Percentiles rank a stretch among this genome's conserved stretches.
Conservation (phyloP, 208 protist genomes). For the Crithidia brevicula region DNA sequence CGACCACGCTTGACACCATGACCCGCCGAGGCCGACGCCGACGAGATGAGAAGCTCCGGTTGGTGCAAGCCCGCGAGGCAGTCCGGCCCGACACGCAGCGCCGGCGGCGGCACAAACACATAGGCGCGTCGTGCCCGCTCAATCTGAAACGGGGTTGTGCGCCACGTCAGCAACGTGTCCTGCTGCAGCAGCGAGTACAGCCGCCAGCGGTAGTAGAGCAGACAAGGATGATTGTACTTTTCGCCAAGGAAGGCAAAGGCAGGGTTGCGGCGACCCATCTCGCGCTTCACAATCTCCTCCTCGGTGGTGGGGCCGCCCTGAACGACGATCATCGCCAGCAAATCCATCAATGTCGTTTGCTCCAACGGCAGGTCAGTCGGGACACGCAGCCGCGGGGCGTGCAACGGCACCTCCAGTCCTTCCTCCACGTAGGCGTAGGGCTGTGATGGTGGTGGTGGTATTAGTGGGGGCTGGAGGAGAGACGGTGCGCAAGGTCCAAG, state of each 20-base stretch:
- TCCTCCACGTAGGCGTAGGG: constrained; percentile 11
- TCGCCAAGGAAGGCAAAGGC: constrained; percentile 69
- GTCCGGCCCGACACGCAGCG: constrained; percentile 45
- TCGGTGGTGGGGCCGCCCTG: constrained; percentile 77
- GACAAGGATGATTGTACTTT: constrained; percentile 52
- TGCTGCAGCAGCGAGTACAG: constrained; percentile 86
- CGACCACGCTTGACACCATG: background rate
- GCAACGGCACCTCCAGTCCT: constrained; percentile 20
- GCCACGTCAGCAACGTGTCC: constrained; percentile 68
- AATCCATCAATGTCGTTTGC: constrained; percentile 64
- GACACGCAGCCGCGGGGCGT: constrained; percentile 31
- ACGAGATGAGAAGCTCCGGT: constrained; percentile 9
- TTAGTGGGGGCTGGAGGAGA: background rate
- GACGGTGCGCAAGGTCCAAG: background rate
- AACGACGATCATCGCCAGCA: constrained; percentile 64
- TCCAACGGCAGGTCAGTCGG: constrained; percentile 58
- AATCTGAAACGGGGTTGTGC: constrained; percentile 78
- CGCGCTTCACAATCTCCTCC: constrained; percentile 76
- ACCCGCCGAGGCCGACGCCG: background rate
- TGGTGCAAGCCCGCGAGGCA: constrained; percentile 37
- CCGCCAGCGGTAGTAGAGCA: constrained; percentile 89
- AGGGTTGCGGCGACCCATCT: constrained; percentile 52
- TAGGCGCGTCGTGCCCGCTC: constrained; percentile 55
- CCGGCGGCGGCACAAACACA: constrained; percentile 74
- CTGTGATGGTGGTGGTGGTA: background rate